Evolutionary conservation across 768 basidiomycete genomes (phyloP).

Genomic region (Rhodotorula diobovata): DNA sequence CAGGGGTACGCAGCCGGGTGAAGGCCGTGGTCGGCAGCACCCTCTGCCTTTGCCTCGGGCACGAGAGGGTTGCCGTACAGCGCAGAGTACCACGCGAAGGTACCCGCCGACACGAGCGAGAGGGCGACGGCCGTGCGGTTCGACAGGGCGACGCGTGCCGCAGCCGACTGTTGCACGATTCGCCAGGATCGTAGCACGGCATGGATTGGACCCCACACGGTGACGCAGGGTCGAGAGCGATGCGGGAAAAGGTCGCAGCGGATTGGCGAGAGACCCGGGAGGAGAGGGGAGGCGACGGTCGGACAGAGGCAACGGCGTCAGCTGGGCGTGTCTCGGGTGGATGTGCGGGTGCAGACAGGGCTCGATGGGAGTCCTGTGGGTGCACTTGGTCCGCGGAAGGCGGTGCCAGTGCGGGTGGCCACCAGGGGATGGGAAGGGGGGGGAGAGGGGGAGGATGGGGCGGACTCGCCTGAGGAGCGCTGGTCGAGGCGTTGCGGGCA

Average conservation of each 20-base stretch:
- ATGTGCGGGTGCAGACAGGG: no score
- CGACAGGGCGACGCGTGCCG: constrained; percentile 17
- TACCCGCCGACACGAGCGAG: constrained; percentile 63
- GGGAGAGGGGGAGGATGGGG: not conserved
- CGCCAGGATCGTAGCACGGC: not conserved
- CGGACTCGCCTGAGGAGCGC: not conserved
- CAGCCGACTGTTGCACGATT: not conserved
- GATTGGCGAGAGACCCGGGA: constrained; percentile 16
- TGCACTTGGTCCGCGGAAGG: no score
- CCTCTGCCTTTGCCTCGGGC: constrained; percentile 86
- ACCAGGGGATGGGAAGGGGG: not conserved
- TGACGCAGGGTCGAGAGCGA: not conserved
- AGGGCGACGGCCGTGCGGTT: constrained; percentile 18
- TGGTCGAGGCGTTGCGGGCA: constrained; percentile 17
- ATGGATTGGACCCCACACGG: not conserved
- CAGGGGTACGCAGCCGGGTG: constrained; percentile 84
- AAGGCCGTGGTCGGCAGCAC: constrained; percentile 86
- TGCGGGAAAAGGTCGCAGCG: constrained; percentile 12
- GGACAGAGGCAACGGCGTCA: not conserved
- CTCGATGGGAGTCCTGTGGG: not conserved
- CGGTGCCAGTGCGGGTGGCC: not conserved
- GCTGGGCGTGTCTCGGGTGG: not conserved
- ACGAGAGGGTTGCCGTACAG: constrained; percentile 90
- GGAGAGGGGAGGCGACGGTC: not conserved
- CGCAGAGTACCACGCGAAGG: constrained; percentile 94